Percentiles rank a stretch among this genome's conserved stretches.
Evolutionary conservation across 78 protist species (phyloP).

Genomic region (Acrasis kona): DNA sequence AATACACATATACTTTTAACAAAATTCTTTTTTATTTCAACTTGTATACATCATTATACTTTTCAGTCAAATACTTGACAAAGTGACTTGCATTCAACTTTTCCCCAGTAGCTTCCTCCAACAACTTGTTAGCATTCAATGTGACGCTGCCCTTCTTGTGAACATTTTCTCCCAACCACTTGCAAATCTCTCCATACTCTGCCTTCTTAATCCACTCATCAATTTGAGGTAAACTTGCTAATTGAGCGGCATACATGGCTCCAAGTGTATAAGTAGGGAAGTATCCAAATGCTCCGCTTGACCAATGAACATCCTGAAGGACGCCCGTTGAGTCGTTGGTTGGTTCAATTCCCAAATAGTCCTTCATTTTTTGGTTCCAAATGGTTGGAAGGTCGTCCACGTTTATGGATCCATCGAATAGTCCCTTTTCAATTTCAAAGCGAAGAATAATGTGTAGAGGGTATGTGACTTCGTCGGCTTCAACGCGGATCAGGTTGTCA

Average conservation of each 20-base stretch:
- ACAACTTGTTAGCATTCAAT: neutral
- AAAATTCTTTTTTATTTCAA: too few species aligned
- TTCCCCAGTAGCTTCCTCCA: slow-evolving; percentile 6
- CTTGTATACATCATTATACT: neutral
- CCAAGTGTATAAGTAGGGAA: slow-evolving; percentile 27
- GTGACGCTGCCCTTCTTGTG: neutral
- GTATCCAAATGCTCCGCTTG: slow-evolving; percentile 16
- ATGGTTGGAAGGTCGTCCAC: slow-evolving; percentile 3
- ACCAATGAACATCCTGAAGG: slow-evolving; percentile 32
- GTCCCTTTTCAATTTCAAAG: slow-evolving; percentile 27
- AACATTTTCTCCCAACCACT: neutral
- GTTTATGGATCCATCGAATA: slow-evolving; percentile 13
- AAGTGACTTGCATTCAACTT: neutral
- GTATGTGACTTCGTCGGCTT: slow-evolving; percentile 31
- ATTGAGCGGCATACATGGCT: slow-evolving; percentile 1
- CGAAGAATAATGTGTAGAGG: slow-evolving; percentile 22
- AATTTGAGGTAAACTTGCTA: neutral
- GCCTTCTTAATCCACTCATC: neutral
- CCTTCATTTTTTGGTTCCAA: slow-evolving; percentile 7
- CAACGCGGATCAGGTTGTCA: slow-evolving; percentile 21
- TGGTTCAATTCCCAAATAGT: slow-evolving; percentile 3
- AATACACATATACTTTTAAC: too few species aligned
- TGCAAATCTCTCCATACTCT: neutral
- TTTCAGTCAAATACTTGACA: neutral
- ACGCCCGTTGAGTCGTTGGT: neutral